Evolutionary conservation across 2,329 filamentous ascomycete genomes (phyloP).

Genomic region (Domatiomyces globalis): DNA sequence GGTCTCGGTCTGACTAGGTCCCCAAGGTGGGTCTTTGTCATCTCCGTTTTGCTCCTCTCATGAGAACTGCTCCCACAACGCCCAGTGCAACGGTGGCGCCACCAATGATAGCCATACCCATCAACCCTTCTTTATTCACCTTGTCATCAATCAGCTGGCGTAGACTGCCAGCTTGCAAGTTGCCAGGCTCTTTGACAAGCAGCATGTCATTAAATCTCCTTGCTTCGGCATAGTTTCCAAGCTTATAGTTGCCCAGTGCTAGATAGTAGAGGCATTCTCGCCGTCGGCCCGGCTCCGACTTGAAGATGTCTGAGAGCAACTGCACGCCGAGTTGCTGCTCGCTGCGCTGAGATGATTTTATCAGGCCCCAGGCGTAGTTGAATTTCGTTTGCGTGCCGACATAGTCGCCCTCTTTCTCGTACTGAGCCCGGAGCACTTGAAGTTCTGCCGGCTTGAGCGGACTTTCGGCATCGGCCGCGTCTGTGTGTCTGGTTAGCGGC

Average conservation of each 20-base stretch:
- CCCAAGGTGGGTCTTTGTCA: conserved; percentile 1
- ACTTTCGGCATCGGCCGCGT: conserved; percentile 93
- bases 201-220: conserved; percentile 87
- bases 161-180: conserved; percentile 79
- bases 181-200: conserved; percentile 77
- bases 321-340: conserved; percentile 93
- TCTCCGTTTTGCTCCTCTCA: conserved; percentile 51
- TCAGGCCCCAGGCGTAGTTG: conserved; percentile 98
- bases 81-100: conserved; percentile 85
- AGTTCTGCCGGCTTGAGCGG: conserved; percentile 85
- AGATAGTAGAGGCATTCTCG: conserved; percentile 98
- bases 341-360: conserved; percentile 70
- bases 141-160: conserved; percentile 85
- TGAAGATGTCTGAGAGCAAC: conserved; percentile 92
- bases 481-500: conserved; percentile 36
- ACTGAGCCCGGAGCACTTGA: conserved; percentile 81
- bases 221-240: conserved; percentile 93
- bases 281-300: conserved; percentile 76
- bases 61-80: conserved; percentile 75
- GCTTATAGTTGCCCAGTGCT: conserved; percentile 92
- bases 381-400: conserved; percentile 97
- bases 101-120: conserved; percentile 89
- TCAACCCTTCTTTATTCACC: conserved; percentile 82
- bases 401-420: conserved; percentile 94
- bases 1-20: background rate